Base-by-base conservation (phyloP, 306 rosid genomes). In the Casuarina glauca region DNA sequence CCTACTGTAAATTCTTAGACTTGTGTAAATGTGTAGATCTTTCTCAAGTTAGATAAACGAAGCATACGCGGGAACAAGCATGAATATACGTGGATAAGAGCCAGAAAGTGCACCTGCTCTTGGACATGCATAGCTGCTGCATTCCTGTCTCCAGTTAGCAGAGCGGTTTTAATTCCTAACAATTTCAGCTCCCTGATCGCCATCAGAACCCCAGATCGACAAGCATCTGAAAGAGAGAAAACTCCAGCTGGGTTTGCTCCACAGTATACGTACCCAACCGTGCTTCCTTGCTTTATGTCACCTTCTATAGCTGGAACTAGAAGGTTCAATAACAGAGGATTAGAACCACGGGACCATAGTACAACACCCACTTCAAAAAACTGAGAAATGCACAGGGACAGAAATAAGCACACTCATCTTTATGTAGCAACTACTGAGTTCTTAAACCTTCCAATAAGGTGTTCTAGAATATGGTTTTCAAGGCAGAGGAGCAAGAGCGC, bases 91-190 rank as follows among this genome's bases (percentile, higher is more conserved):
- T 58, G 35, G 64, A 26, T 32, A 1, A 36, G 71, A 78, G 50
- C 61, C 17, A 54, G 54, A 63, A 42, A 50, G 74, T 77, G 58
- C 16, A 95, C 99, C 97, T 95, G 90, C 19, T 87, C 91, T 67
- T 96, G 92, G 60, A 89, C 86, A 78, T 93, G 90, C 89, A 83
- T 78, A 19, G 98, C 97, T 41, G 97, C 89, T 72, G 88, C 90
- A 42, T 86, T 84, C 77, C 90, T 76, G 57, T 96, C 99, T 64
- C 99, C 99, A 0, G 99, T 93, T 73, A 96, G 97, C 98, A 96
- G 91, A 50, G 93, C 88, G 0, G 96, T 90, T 86, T 84, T 89
- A 76, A 96, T 93, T 19, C 97, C 96, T 73, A 93, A 53, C 55
- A 62, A 82, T 86, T 85, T 88, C 39, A 96, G 85, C 88, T 86